Conservation (phyloP, 2,329 filamentous ascomycete genomes). For the Tolypocladium tropicale region DNA sequence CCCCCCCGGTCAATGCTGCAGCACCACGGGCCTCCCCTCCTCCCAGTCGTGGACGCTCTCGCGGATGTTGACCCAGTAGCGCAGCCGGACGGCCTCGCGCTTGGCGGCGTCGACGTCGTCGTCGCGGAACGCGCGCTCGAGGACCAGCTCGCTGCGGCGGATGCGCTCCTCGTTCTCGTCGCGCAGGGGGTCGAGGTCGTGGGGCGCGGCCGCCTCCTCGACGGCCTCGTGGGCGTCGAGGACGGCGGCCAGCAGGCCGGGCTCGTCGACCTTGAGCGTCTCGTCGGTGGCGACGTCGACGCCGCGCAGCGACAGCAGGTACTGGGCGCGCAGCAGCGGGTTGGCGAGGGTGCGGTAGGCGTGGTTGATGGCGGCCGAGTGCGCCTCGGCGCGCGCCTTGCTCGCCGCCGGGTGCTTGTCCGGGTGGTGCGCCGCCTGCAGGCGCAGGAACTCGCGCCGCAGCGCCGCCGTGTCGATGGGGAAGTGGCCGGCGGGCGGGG, state of each 20-base stretch:
- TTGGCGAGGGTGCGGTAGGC: conserved; percentile 78
- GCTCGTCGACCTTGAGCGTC: conserved; percentile 55
- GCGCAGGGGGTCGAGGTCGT: conserved; percentile 49
- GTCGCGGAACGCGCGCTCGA: conserved; percentile 55
- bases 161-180: conserved; percentile 60
- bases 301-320: conserved; percentile 64
- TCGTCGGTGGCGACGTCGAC: conserved; percentile 76
- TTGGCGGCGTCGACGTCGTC: conserved; percentile 59
- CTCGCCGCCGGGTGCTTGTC: conserved; percentile 49
- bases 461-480: conserved; percentile 58
- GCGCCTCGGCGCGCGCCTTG: conserved; percentile 57
- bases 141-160: conserved; percentile 43
- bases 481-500: conserved; percentile 71
- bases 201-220: conserved; percentile 59
- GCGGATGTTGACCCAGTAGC: conserved; percentile 86
- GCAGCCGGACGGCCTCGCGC: conserved; percentile 62
- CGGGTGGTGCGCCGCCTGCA: conserved; percentile 70
- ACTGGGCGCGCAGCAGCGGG: conserved; percentile 78
- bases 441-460: conserved; percentile 73
- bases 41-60: conserved; percentile 80
- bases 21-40: conserved; percentile 52
- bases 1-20: conserved; percentile 34
- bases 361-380: conserved; percentile 79
- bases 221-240: conserved; percentile 70
- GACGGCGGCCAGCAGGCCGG: conserved; percentile 64